Conservation (phyloP, 1,284 basidiomycete species). For the Pseudozyma thailandica region DNA sequence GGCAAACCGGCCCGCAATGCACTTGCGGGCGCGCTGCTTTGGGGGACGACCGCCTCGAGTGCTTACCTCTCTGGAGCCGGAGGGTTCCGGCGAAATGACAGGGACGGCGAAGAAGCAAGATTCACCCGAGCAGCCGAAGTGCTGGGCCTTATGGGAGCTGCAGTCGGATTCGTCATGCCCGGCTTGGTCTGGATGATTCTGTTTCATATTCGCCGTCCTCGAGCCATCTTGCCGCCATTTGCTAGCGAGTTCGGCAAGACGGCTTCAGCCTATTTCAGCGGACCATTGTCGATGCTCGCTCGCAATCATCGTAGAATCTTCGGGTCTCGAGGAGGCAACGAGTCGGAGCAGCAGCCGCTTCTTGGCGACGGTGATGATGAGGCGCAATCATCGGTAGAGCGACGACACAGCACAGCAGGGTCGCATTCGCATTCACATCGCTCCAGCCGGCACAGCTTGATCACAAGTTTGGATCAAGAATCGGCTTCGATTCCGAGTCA, state of each 20-base stretch:
- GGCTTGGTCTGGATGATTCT: conserved; percentile 64
- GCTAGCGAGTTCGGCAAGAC: conserved; percentile 47
- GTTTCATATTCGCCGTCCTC: conserved; percentile 60
- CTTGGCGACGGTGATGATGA: conserved; percentile 13
- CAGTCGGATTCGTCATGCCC: conserved; percentile 63
- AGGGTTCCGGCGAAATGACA: conserved; percentile 54
- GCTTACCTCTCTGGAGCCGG: conserved; percentile 63
- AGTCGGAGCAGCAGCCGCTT: conserved; percentile 38
- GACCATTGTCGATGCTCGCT: conserved; percentile 49
- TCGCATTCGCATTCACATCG: conserved; percentile 2
- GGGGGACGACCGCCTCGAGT: conserved; percentile 54
- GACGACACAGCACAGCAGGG: neutral
- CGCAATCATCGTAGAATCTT: conserved; percentile 41
- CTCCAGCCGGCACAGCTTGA: conserved; percentile 18
- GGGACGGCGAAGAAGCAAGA: conserved; percentile 59
- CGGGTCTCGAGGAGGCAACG: conserved; percentile 23
- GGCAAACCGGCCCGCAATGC: conserved; percentile 54
- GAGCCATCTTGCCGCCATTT: conserved; percentile 59
- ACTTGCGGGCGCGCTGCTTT: conserved; percentile 57
- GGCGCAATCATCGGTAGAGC: neutral
- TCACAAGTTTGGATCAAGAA: conserved; percentile 6
- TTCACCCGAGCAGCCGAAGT: conserved; percentile 59
- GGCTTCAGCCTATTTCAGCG: conserved; percentile 45
- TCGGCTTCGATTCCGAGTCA: conserved; percentile 43
- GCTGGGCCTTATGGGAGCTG: conserved; percentile 60